These are phyloP conservation scores for Pseudogymnoascus sp. DNA, from an alignment of 2,329 filamentous ascomycete genomes.

Conservation along the genomic window DNA sequence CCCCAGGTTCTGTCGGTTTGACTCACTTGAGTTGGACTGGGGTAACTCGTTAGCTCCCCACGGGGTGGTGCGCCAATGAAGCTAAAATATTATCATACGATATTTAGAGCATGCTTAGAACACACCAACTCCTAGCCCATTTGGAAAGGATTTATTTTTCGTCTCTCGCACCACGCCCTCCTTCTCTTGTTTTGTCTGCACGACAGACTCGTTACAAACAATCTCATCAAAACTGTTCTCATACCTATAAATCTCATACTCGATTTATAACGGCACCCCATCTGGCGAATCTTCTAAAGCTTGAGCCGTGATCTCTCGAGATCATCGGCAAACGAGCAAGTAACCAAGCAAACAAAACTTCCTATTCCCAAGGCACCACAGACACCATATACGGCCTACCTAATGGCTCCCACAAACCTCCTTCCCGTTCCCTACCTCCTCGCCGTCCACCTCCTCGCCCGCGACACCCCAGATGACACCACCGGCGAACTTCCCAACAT, in stretches of 20 bases:
- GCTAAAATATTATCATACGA: constrained; percentile 8
- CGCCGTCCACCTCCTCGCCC: background rate
- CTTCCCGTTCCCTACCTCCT: background rate
- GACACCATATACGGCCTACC: background rate
- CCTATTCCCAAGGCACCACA: background rate
- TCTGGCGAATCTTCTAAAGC: background rate
- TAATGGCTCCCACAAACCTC: constrained; percentile 3
- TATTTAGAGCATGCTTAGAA: constrained; percentile 1
- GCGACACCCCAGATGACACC: background rate
- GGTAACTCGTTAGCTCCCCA: background rate
- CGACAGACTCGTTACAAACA: background rate
- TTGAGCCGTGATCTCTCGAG: constrained; percentile 9
- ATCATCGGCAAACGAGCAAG: constrained; percentile 3
- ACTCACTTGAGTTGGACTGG: background rate
- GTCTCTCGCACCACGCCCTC: background rate
- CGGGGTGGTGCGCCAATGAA: constrained; percentile 1
- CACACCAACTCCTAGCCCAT: background rate
- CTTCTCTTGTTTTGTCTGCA: background rate
- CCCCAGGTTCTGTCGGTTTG: background rate
- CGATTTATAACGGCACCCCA: background rate
- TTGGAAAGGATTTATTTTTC: background rate
- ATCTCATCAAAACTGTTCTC: background rate
- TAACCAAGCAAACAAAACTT: background rate
- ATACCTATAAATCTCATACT: background rate
- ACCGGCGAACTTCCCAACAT: constrained; percentile 1